These are phyloP conservation scores for Paraurostyla sp. DNA, from an alignment of 73 alveolate genomes.

Conservation along the genomic window DNA sequence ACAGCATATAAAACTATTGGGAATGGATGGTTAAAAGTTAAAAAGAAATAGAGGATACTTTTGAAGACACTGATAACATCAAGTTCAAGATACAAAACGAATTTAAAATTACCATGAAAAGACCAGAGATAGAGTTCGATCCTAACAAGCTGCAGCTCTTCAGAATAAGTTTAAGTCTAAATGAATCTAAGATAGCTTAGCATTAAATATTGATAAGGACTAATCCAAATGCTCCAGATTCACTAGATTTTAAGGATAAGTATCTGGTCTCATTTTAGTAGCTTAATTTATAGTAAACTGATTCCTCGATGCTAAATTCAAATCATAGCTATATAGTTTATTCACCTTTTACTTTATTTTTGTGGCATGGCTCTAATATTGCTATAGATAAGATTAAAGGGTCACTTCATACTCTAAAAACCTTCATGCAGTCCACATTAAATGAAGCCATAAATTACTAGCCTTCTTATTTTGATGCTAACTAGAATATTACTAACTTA, in stretches of 20 bases:
- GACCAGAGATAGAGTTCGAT: constrained; percentile 42
- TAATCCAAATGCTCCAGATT: neutral
- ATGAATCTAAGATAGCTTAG: neutral
- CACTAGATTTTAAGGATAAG: constrained; percentile 20
- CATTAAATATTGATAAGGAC: neutral
- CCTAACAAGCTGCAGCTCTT: constrained; percentile 13
- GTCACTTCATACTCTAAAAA: constrained; percentile 20
- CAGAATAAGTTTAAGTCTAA: constrained; percentile 21
- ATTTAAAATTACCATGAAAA: constrained; percentile 18
- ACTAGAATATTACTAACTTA: neutral
- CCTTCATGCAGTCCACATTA: constrained; percentile 37
- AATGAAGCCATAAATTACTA: constrained; percentile 37
- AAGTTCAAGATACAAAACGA: constrained; percentile 5
- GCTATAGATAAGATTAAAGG: constrained; percentile 20
- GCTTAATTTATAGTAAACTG: constrained; percentile 11
- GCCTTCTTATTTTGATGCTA: constrained; percentile 63
- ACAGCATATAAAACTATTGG: neutral
- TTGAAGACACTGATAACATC: constrained; percentile 25
- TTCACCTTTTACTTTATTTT: constrained; percentile 26
- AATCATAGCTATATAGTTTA: constrained; percentile 27
- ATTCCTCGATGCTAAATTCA: constrained; percentile 44
- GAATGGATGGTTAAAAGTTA: neutral
- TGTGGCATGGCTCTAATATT: constrained; percentile 61
- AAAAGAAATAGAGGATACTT: constrained; percentile 12
- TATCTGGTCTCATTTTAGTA: constrained; percentile 32